These are phyloP conservation scores for Catenaria anguillulae DNA, from an alignment of 371 early-diverging fungal genomes.

Conservation along the genomic window DNA sequence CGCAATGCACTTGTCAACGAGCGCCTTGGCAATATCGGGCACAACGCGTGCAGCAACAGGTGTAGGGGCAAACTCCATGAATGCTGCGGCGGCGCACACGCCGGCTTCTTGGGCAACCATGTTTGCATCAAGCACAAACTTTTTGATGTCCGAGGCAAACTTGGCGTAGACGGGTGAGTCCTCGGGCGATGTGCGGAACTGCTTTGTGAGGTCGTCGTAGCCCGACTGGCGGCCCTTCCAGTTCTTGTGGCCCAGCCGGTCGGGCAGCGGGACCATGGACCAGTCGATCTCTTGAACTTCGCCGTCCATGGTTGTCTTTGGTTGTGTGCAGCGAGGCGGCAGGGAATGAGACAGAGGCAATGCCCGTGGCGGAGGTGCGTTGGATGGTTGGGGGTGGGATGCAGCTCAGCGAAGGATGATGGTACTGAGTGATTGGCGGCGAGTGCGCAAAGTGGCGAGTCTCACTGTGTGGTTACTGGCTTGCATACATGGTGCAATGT, in stretches of 20 bases:
- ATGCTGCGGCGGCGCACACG: slow-evolving; percentile 52
- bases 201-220: slow-evolving; percentile 62
- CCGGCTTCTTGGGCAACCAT: slow-evolving; percentile 84
- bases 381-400: no score
- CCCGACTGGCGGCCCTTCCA: slow-evolving; percentile 90
- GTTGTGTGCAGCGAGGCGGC: no score
- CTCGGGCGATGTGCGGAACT: slow-evolving; percentile 44
- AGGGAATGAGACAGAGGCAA: no score
- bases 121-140: slow-evolving; percentile 73
- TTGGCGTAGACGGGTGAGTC: slow-evolving; percentile 50
- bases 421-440: no score
- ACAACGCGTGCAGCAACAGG: slow-evolving; percentile 16
- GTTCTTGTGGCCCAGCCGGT: slow-evolving; percentile 31
- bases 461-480: no score
- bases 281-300: slow-evolving; percentile 19
- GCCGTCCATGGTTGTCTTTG: not conserved
- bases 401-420: no score
- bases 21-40: slow-evolving; percentile 51
- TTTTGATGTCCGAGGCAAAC: slow-evolving; percentile 52
- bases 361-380: no score
- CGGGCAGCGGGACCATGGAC: slow-evolving; percentile 15
- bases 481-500: no score
- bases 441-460: no score
- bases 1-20: slow-evolving; percentile 78
- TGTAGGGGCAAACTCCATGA: slow-evolving; percentile 68